Base-by-base conservation (phyloP, 257 asterid species). In the Cruciata laevipes region DNA sequence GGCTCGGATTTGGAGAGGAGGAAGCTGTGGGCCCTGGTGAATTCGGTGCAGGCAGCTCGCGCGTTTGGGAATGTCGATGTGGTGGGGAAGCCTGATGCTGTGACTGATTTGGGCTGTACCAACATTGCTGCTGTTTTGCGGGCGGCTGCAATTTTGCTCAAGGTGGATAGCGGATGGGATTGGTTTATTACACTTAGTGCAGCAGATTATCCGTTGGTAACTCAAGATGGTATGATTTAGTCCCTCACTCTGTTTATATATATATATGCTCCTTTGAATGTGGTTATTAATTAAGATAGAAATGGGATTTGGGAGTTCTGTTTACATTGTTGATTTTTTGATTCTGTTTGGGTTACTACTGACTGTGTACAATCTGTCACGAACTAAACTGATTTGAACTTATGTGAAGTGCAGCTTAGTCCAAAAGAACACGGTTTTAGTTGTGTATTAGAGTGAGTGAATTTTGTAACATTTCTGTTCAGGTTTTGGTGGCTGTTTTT, bases 171-270 rank as follows among this genome's bases (percentile, higher is more conserved):
- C 56, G 88, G 89, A 42, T 94, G 97, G 99, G 96, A 90, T 80
- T 94, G 99, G 99, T 90, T 94, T 78, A 78, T 94, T 61, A 86
- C 95, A 58, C 88, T 94, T 16, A 90, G 97, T 67, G 95, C 97
- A 0, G 31, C 67, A 83, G 97, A 94, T 84, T 94, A 94, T 81
- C 99, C 97, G 1, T 78, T 94, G 81, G 76, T 94, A 63, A 88
- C 95, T 27, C 99, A 90, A 70, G 99, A 94, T 82, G 99, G 99
- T 93, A 90, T 60, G 88, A 63, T 67, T 63, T 40, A 56, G 53
- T 53, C 63, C 27, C 24, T 8, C 10, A 1, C 13, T 27, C 61
- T 40, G 49, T 47, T 52, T 53, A 32, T 38, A 68, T 66, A 17
- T 53, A 32, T 38, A 68, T 66, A 17, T 30, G 35, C 3, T 51